Evolutionary conservation across 371 early-diverging fungal species (phyloP), one percentile per base, ranked within the genome.

Genomic region (Circinella umbellata): DNA sequence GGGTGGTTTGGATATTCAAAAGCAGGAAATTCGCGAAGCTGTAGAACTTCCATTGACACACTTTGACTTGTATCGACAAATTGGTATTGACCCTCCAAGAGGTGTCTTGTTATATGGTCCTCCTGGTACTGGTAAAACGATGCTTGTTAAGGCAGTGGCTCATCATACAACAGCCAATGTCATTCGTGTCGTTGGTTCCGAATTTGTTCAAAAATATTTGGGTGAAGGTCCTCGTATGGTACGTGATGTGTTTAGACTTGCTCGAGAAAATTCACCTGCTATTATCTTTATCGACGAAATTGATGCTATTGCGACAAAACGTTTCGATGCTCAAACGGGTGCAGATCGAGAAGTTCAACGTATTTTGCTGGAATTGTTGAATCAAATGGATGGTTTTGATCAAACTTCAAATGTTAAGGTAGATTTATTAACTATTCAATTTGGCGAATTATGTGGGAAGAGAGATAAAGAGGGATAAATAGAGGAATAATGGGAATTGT

Each of bases 211-310:
- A 81, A 99, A 99, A 82, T 99, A 99, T 82, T 86, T 99, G 36
- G 99, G 99, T 69, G 99, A 99, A 76, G 99, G 99, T 17, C 99
- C 99, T 47, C 95, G 99, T 69, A 98, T 99, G 96, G 99, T 99
- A 9, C 92, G 99, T 73, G 99, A 99, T 79, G 95, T 99, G 34
- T 99, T 99, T 90, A 89, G 98, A 68, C 80, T 99, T 66, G 99
- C 99, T 3, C 91, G 99, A 59, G 97, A 98, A 78, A 98, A 99
- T 80, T 95, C 99, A 14, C 99, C 99, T n/a, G 90, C 98, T 5
- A 99, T 99, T 80, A 98, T 99, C 69, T 99, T 99, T 85, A 99
- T 99, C 77, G 99, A 99, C 81, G 99, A 99, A 88, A 99, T 99
- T 76, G 99, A 99, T 84, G 99, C 99, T 18, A 92, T 99, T 79